phyloP scores from a whole-genome alignment of 2,329 filamentous ascomycete species.

The Huntiella bhutanensis region DNA sequence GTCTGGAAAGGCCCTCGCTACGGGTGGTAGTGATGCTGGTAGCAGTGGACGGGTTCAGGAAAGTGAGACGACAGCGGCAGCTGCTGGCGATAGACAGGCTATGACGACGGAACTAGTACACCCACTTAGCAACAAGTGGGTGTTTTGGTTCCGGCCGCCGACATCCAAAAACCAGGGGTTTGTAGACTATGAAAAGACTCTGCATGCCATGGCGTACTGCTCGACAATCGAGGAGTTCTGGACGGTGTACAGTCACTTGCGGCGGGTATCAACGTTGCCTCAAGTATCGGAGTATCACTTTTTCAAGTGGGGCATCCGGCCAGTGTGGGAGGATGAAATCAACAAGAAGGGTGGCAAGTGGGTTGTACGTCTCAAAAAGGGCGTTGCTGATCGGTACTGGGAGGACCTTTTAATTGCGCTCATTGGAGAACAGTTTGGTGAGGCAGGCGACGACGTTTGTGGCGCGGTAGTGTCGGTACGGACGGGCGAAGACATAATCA shows the following conservation, averaged over 20 bases:
- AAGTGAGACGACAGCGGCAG: not conserved
- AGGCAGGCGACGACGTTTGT: conserved; percentile 85
- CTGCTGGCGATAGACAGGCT: conserved; percentile 15
- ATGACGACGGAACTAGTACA: conserved; percentile 22
- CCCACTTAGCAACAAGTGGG: conserved; percentile 70
- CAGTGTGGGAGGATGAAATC: conserved; percentile 96
- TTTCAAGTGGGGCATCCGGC: conserved; percentile 89
- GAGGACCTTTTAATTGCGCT: conserved; percentile 82
- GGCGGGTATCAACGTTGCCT: conserved; percentile 70
- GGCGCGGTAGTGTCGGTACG: conserved; percentile 86
- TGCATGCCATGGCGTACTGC: conserved; percentile 68
- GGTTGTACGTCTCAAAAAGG: conserved; percentile 94
- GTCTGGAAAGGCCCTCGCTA: conserved; percentile 62
- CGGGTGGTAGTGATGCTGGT: conserved; percentile 28
- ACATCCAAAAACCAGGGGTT: conserved; percentile 82
- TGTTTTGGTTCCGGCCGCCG: conserved; percentile 92
- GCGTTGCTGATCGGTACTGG: conserved; percentile 91
- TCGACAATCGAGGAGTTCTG: conserved; percentile 80
- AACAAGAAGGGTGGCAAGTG: conserved; percentile 95
- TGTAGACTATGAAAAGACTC: conserved; percentile 90
- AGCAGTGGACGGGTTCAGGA: conserved; percentile 22
- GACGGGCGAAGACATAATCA: conserved; percentile 91
- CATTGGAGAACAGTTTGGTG: conserved; percentile 82
- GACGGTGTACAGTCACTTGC: conserved; percentile 72
- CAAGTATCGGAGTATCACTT: conserved; percentile 95